Base-by-base conservation (phyloP, 225 moss, liverwort and hornwort species). In the Physcomitrium patens region DNA sequence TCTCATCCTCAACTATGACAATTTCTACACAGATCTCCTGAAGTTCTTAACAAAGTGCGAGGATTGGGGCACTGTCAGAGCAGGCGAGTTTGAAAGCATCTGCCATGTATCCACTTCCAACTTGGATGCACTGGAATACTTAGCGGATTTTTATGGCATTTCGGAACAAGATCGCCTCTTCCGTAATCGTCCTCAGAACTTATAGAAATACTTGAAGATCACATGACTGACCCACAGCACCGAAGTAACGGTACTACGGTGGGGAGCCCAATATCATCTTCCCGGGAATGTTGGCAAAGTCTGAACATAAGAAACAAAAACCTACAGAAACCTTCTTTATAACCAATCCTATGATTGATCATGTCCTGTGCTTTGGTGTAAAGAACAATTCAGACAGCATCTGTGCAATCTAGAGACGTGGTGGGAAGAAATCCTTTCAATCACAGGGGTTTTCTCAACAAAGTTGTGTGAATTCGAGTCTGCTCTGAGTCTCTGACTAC, bases 1-100 rank as follows among this genome's bases (percentile, higher is more conserved):
- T 68, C 78, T 85, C 44, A 12, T 85, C 53, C 78, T 85, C 71
- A 85, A 85, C 72, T 85, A 85, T 23, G 85, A 85, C 22, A 68
- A 61, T 51, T 85, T 85, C 67, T 85, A 78, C 41, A 81, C 74
- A 22, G 50, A 81, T 57, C 63, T 85, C 17, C 26, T 85, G 67
- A 57, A 50, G 17, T 85, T 85, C 71, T 50, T 85, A 27, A 52
- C 60, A 9, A 78, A 71, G 18, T 78, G 85, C 24, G 46, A 60
- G 53, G 72, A 78, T 5, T 81, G 75, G 58, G 81, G 85, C 9
- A 85, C 81, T 10, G 8, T 81, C 2, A 9, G 41, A 48, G 75
- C 70, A 1, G 85, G 85, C 18, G 85, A 85, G 68, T 77, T 85
- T 31, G 81, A 81, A 42, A 71, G 57, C 3, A 61, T 85, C n/a